Evolutionary conservation across 202 grass and related monocot genomes (phyloP).

Genomic region (Panicum hallii): DNA sequence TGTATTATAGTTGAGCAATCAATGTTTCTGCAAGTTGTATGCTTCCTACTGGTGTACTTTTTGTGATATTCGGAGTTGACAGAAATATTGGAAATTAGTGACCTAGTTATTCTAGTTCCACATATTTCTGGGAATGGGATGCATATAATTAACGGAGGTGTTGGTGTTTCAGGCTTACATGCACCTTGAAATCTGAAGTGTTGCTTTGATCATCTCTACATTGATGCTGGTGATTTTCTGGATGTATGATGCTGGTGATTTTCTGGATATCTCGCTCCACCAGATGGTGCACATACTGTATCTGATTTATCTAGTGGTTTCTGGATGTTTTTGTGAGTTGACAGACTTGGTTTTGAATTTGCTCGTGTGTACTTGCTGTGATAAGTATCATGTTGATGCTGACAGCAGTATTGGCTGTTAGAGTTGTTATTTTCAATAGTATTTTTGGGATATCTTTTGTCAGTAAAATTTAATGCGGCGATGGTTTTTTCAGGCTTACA

Average conservation of each 20-base stretch:
- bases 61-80: background rate
- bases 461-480: background rate
- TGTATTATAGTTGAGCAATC: background rate
- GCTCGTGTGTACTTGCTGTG: background rate
- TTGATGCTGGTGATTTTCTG: background rate
- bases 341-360: background rate
- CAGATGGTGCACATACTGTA: background rate
- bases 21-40: background rate
- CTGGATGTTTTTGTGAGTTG: background rate
- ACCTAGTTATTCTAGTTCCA: background rate
- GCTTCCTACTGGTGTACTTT: background rate
- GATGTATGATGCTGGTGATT: background rate
- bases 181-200: background rate
- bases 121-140: background rate
- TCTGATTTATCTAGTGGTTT: background rate
- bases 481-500: slow-evolving; percentile 27
- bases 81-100: background rate
- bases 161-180: background rate
- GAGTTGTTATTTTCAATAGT: background rate
- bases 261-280: background rate
- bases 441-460: background rate
- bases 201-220: background rate
- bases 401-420: background rate
- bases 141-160: background rate
- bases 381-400: background rate